Evolutionary conservation across 176 grass and related monocot genomes (phyloP), one percentile per base, ranked within the genome.

Genomic region (Typha latifolia): DNA sequence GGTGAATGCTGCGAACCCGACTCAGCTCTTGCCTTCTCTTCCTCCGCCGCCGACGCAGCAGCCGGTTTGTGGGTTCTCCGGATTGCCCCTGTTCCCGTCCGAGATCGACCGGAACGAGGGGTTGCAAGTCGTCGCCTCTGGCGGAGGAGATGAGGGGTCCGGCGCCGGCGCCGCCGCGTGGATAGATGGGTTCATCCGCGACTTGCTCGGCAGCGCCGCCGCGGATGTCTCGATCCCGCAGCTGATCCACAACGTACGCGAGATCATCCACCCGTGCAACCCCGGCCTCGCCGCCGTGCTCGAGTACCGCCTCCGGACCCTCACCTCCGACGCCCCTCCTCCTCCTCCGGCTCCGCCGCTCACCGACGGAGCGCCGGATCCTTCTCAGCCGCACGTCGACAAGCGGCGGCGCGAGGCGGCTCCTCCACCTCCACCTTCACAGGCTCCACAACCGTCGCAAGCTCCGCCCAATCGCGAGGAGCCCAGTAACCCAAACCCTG

Each of bases 181-280:
- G 88, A 77, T 96, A 15, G 92, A 96, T 51, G 83, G 88, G 51
- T 85, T 96, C 70, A 91, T 96, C 52, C 82, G 92, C 10, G 92
- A 96, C 78, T 77, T 96, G 72, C 85, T 96, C 70, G 75, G 72
- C 8, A 89, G 82, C 80, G 70, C 74, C 49, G 80, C 88, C 32
- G 67, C 88, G 0, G 65, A 71, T 10, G 78, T 96, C 13, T 96
- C 88, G 69, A 53, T 96, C 72, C 63, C 93, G 12, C 94, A 99
- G 84, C 81, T 99, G 8, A 89, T 99, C 76, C 89, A 86, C 69
- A 99, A 89, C 81, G 89, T 99, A 3, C 86, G 94, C 21, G 94
- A 93, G 77, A 93, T 99, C 64, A 91, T 99, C 68, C 86, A 85
- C 13, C 94, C 94, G 2, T 90, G 94, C 65, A 92, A 97, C 77